Percentiles rank a stretch among this genome's conserved stretches.
phyloP scores from a whole-genome alignment of 352 stramenopile genomes.

The Globisporangium recalcitrans region DNA sequence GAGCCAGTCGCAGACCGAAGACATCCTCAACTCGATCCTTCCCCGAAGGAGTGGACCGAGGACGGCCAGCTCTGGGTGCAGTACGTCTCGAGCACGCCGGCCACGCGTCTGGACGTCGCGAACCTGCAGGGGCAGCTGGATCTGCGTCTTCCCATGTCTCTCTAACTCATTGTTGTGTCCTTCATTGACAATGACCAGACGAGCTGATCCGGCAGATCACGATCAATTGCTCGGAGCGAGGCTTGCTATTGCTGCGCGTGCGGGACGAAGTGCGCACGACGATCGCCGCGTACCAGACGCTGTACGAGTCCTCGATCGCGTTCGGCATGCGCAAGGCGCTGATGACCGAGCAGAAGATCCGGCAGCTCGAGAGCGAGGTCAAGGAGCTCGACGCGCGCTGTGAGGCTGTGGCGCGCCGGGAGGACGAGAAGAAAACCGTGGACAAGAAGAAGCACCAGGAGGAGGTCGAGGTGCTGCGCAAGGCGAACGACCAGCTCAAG shows the following conservation, averaged over 20 bases:
- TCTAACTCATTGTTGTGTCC: not conserved
- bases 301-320: conserved; percentile 91
- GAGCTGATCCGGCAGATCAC: conserved; percentile 92
- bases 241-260: conserved; percentile 85
- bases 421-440: conserved; percentile 54
- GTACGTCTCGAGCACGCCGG: conserved; percentile 89
- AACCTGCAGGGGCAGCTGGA: conserved; percentile 91
- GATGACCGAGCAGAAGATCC: conserved; percentile 86
- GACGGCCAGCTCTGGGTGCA: conserved; percentile 91
- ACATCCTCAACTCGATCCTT: conserved; percentile 91
- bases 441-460: conserved; percentile 87
- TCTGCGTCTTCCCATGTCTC: conserved; percentile 66
- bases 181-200: conserved; percentile 31
- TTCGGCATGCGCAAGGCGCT: conserved; percentile 93
- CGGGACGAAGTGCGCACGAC: conserved; percentile 91
- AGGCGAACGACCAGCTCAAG: conserved; percentile 89
- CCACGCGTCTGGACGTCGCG: conserved; percentile 89
- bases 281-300: conserved; percentile 89
- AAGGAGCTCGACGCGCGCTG: conserved; percentile 71
- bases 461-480: conserved; percentile 82
- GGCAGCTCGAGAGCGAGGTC: conserved; percentile 68
- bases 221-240: conserved; percentile 90
- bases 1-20: conserved; percentile 72
- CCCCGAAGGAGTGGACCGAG: conserved; percentile 85
- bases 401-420: conserved; percentile 49